Percentiles rank a stretch among this genome's conserved stretches.
Evolutionary conservation across 2,329 filamentous ascomycete species (phyloP).

Genomic region (Calonectria hongkongensis): DNA sequence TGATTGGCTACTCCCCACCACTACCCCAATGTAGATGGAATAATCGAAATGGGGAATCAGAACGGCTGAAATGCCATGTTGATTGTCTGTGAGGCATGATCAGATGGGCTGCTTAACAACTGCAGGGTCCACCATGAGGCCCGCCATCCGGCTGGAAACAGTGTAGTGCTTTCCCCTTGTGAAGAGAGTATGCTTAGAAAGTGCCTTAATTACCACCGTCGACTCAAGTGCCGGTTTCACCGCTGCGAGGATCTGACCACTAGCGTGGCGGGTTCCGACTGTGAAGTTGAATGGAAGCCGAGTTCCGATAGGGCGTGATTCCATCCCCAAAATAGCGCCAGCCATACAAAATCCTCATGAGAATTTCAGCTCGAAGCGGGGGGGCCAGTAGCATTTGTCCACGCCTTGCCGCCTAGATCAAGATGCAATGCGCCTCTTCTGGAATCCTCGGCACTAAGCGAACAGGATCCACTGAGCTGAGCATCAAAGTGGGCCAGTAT

Average conservation of each 20-base stretch:
- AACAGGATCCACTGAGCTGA: constrained; percentile 3
- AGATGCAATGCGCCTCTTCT: neutral
- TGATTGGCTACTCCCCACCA: neutral
- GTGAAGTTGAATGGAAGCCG: neutral
- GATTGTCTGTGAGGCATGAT: neutral
- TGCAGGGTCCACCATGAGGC: neutral
- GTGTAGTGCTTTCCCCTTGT: neutral
- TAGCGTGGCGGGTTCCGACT: neutral
- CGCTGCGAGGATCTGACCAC: neutral
- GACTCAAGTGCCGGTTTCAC: neutral
- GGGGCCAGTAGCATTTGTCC: neutral
- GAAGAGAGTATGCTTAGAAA: neutral
- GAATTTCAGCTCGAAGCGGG: neutral
- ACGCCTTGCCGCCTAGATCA: neutral
- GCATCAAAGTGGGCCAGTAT: neutral
- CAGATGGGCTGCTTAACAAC: neutral
- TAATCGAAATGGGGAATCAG: neutral
- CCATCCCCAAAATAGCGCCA: constrained; percentile 1
- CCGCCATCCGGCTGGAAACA: neutral
- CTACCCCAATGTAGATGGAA: neutral
- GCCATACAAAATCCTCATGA: neutral
- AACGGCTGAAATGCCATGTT: neutral
- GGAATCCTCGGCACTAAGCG: constrained; percentile 1
- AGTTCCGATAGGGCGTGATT: constrained; percentile 4
- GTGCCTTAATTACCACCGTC: neutral